Evolutionary conservation across 2,329 filamentous ascomycete genomes (phyloP).

Genomic region (Talaromyces sp.): DNA sequence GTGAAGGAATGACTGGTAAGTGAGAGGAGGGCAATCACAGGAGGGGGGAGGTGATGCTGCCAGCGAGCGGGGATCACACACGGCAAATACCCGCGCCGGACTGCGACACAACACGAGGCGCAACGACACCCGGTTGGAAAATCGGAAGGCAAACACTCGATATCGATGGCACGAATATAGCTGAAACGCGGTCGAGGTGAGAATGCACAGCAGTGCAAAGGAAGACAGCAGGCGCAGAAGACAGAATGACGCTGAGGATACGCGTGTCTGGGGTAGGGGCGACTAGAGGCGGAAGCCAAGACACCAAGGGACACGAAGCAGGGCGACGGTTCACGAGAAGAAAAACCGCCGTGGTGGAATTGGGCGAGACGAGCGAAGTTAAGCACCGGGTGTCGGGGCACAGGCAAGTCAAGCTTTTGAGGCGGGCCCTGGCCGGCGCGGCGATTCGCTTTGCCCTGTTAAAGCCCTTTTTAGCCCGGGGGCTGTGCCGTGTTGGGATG

Average conservation of each 20-base stretch:
- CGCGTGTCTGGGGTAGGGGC: not conserved
- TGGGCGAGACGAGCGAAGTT: not conserved
- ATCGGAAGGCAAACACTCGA: not conserved
- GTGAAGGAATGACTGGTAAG: not conserved
- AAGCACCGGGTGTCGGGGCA: slow-evolving; percentile 6
- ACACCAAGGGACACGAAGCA: not conserved
- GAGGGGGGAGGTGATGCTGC: not conserved
- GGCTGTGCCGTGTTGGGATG: not conserved
- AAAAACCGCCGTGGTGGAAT: not conserved
- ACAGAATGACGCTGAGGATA: not conserved
- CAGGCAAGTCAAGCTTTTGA: slow-evolving; percentile 12
- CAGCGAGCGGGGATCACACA: not conserved
- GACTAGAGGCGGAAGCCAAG: not conserved
- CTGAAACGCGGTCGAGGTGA: not conserved
- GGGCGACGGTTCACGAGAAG: not conserved
- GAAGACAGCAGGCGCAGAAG: not conserved
- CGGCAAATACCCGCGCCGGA: not conserved
- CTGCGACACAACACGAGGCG: not conserved
- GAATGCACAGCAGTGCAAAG: not conserved
- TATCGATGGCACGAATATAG: not conserved
- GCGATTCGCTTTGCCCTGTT: slow-evolving; percentile 5
- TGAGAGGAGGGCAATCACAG: not conserved
- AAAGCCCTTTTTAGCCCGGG: not conserved
- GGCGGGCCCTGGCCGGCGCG: slow-evolving; percentile 8
- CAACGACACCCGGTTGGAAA: not conserved